Base-by-base conservation (phyloP, 805 yeast genomes). In the Candida andamanensis region DNA sequence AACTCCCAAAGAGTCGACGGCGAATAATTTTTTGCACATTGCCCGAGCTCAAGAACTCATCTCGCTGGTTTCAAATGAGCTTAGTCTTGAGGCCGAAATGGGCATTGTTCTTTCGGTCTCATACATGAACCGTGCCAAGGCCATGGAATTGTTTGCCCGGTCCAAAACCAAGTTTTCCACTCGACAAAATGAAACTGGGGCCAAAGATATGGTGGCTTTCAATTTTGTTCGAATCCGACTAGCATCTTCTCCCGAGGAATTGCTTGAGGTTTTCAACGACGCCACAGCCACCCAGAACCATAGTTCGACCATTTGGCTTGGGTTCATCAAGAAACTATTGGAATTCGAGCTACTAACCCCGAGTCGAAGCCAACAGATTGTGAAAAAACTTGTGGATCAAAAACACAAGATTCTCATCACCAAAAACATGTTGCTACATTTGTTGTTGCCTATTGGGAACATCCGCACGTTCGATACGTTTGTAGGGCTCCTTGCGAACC, bases 91-190 rank as follows among this genome's bases (percentile, higher is more conserved):
- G 24, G 67, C 63, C 2, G 50, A 56, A 35, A 52, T 65, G 57
- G 72, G 69, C 2, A 48, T 65, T 1, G 58, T 54, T 1, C 30
- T 63, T 14, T 54, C 64, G 1, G 44, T 63, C 4, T 39, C 48
- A 5, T 30, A 33, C 11, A 44, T 49, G 11, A 52, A 60, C 5
- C 31, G 26, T 6, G 46, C 35, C 13, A 57, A 58, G 22, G 60
- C 67, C 1, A 30, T 35, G 15, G 41, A 39, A 22, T 43, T 65
- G 7, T 43, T 60, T 16, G 15, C 16, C 9, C 28, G 24, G 18
- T 23, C 37, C n/a, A 28, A 27, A 24, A 25, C 18, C 3, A 36
- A 32, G 22, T 37, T 34, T 18, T 11, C 18, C 12, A 10, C 27
- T 26, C 32, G 47, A 4, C 41, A 53, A n/a, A 57, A 56, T 4